Evolutionary conservation across 257 asterid genomes (phyloP).

Genomic region (Capsicum baccatum): DNA sequence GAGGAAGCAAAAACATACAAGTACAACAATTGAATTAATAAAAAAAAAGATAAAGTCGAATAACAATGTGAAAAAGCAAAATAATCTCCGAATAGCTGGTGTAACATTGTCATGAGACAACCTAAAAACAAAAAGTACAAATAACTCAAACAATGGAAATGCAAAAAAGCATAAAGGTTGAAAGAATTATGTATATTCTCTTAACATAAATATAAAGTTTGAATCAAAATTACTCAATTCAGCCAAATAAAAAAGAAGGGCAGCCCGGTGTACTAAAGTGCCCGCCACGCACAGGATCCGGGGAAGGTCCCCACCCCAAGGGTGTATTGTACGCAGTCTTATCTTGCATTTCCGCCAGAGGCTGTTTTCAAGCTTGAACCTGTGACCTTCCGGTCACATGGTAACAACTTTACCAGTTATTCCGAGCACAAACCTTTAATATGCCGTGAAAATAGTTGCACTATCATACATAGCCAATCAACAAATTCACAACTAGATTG

Average conservation of each 20-base stretch:
- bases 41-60: neutral
- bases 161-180: neutral
- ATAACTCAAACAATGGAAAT: neutral
- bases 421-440: neutral
- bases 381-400: too few relatives aligned
- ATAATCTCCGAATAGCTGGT: neutral
- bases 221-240: too few relatives aligned
- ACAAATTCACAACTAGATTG: conserved; percentile 6
- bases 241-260: too few relatives aligned
- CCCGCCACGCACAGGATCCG: too few relatives aligned
- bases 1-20: neutral
- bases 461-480: neutral
- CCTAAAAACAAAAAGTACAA: neutral
- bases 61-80: neutral
- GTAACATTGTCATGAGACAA: neutral
- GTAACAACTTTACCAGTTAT: too few relatives aligned
- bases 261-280: too few relatives aligned
- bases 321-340: too few relatives aligned
- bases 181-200: neutral
- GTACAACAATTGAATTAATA: neutral
- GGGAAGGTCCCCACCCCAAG: too few relatives aligned
- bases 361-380: too few relatives aligned
- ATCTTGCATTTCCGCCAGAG: too few relatives aligned
- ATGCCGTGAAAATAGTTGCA: neutral
- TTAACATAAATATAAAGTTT: too few relatives aligned